Percentiles rank a stretch among this genome's conserved stretches.
phyloP scores from a whole-genome alignment of 306 rosid species.

The Sicyos baderoa region DNA sequence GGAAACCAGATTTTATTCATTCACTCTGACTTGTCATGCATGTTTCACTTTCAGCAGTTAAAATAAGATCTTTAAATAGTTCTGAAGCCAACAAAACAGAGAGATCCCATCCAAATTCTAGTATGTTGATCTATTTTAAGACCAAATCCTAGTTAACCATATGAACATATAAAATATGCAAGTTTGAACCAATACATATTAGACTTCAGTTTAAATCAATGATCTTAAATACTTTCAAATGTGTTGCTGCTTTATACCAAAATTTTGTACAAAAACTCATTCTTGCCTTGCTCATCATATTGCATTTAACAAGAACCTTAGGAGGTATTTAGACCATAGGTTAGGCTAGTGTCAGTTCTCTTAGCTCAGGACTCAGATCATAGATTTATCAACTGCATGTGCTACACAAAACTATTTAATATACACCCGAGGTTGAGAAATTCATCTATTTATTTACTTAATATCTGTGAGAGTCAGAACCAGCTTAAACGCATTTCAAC shows the following conservation, averaged over 20 bases:
- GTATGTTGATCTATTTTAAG: background rate
- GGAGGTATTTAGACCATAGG: background rate
- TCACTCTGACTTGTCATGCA: background rate
- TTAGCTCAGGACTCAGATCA: background rate
- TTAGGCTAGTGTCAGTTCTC: background rate
- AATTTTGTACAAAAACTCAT: background rate
- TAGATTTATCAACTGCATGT: background rate
- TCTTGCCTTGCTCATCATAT: background rate
- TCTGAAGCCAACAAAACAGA: background rate
- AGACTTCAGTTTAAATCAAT: background rate
- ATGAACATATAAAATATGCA: background rate
- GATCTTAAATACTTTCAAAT: background rate
- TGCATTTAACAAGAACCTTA: background rate
- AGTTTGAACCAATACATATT: background rate
- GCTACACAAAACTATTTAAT: background rate
- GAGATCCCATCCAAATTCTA: conserved; percentile 6
- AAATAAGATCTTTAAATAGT: background rate
- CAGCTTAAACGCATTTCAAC: no score
- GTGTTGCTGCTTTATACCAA: background rate
- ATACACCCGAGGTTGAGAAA: background rate
- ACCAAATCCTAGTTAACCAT: background rate
- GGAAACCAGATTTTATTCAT: background rate
- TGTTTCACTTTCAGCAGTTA: background rate
- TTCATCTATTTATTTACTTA: background rate
- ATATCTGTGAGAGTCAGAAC: no score